These are phyloP conservation scores for Brasilioporus rufonigricans DNA, from an alignment of 768 basidiomycete genomes.

Conservation along the genomic window DNA sequence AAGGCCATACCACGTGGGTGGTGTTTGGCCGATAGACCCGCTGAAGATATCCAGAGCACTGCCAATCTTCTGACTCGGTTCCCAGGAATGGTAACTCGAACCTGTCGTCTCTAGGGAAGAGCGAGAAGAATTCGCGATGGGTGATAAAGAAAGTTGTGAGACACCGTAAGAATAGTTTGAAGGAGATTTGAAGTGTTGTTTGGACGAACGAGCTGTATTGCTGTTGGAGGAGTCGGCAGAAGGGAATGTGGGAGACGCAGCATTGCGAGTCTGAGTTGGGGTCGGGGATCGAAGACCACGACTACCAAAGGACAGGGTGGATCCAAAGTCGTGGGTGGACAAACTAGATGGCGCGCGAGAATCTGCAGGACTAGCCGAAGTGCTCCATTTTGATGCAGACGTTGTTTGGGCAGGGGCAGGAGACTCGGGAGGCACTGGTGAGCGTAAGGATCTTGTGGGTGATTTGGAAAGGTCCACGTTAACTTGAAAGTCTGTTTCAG, in stretches of 20 bases:
- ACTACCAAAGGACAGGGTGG: constrained; percentile 41
- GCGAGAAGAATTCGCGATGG: constrained; percentile 70
- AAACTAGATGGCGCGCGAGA: constrained; percentile 47
- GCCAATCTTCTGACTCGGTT: constrained; percentile 56
- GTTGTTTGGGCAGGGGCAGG: constrained; percentile 40
- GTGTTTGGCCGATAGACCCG: constrained; percentile 44
- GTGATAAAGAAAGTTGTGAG: constrained; percentile 64
- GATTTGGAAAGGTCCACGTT: constrained; percentile 39
- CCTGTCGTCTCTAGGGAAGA: constrained; percentile 79
- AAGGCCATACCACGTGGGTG: constrained; percentile 66
- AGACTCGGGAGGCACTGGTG: constrained; percentile 61
- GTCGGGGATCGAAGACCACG: constrained; percentile 57
- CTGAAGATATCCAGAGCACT: constrained; percentile 52
- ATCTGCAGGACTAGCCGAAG: constrained; percentile 32
- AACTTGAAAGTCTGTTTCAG: constrained; percentile 27
- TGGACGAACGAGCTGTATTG: constrained; percentile 51
- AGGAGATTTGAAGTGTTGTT: constrained; percentile 44
- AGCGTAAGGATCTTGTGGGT: constrained; percentile 47
- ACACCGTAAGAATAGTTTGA: constrained; percentile 52
- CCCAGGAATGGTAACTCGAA: constrained; percentile 85
- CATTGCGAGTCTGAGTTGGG: constrained; percentile 63
- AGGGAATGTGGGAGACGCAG: constrained; percentile 44
- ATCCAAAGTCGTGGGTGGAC: constrained; percentile 48
- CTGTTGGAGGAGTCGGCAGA: constrained; percentile 36
- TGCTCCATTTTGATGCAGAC: constrained; percentile 26